These are phyloP conservation scores for Oryza australiensis DNA, from an alignment of 176 grass and related monocot species.

Conservation along the genomic window DNA sequence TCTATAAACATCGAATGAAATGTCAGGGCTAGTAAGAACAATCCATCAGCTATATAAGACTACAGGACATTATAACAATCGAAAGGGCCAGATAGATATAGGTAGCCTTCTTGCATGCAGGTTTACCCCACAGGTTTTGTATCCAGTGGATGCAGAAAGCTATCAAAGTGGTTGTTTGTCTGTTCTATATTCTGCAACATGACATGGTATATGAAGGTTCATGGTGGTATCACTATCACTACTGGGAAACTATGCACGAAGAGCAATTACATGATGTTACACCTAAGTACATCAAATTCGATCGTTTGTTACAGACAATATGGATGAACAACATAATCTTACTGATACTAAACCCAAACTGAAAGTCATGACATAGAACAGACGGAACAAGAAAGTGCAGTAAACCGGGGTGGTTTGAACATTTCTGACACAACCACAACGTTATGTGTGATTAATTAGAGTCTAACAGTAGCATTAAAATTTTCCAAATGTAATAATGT, in stretches of 20 bases:
- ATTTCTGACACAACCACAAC: not conserved
- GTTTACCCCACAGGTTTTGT: constrained; percentile 23
- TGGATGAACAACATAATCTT: not conserved
- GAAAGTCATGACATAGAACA: not conserved
- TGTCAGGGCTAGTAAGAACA: too few relatives aligned
- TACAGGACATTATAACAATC: too few relatives aligned
- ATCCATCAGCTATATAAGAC: too few relatives aligned
- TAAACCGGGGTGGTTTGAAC: not conserved
- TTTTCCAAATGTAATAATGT: not conserved
- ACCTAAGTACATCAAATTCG: constrained; percentile 7
- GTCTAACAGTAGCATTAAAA: not conserved
- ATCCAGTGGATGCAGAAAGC: constrained; percentile 1
- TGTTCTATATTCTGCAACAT: constrained; percentile 25
- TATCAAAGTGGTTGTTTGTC: constrained; percentile 33
- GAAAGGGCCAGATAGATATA: constrained; percentile 26
- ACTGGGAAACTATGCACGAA: constrained; percentile 22
- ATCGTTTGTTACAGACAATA: not conserved
- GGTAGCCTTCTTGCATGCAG: constrained; percentile 32
- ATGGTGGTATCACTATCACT: constrained; percentile 9
- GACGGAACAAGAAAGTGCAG: not conserved
- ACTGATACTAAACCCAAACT: not conserved
- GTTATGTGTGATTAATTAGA: not conserved
- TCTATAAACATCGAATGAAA: too few relatives aligned
- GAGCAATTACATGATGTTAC: not conserved
- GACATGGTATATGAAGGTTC: constrained; percentile 4